These are phyloP conservation scores for Bruguiera hainesii DNA, from an alignment of 441 rosid species.

Conservation along the genomic window DNA sequence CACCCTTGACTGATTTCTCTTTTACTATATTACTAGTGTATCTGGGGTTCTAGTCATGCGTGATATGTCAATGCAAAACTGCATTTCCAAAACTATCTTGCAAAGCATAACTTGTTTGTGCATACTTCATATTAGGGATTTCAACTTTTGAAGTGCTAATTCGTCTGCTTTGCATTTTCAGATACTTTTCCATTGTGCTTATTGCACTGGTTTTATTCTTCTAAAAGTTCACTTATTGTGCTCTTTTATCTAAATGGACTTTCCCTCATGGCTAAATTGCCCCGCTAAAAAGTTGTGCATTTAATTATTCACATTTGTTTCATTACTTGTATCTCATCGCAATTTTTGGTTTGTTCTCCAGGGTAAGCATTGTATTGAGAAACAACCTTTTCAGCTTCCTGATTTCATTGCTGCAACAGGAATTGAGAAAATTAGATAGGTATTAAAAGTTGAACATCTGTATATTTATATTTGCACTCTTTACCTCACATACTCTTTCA, in stretches of 20 bases:
- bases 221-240: slow-evolving; percentile 17
- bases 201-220: slow-evolving; percentile 40
- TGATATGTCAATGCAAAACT: slow-evolving; percentile 7
- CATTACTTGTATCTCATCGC: slow-evolving; percentile 47
- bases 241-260: slow-evolving; percentile 16
- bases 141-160: slow-evolving; percentile 35
- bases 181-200: slow-evolving; percentile 48
- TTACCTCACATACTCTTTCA: not conserved
- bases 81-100: not conserved
- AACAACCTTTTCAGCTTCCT: slow-evolving; percentile 97
- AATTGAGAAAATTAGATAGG: slow-evolving; percentile 99
- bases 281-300: not conserved
- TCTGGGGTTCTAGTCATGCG: slow-evolving; percentile 39
- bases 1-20: slow-evolving; percentile 43
- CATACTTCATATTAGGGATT: slow-evolving; percentile 27
- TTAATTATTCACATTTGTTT: not conserved
- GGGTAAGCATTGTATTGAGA: slow-evolving; percentile 99
- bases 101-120: slow-evolving; percentile 9
- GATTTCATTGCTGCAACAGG: slow-evolving; percentile 99
- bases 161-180: slow-evolving; percentile 56
- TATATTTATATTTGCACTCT: not conserved
- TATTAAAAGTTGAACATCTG: slow-evolving; percentile 16
- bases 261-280: slow-evolving; percentile 15
- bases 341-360: slow-evolving; percentile 41
- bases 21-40: slow-evolving; percentile 34